These are phyloP conservation scores for Candida tallmaniae DNA, from an alignment of 805 yeast species.

Conservation along the genomic window DNA sequence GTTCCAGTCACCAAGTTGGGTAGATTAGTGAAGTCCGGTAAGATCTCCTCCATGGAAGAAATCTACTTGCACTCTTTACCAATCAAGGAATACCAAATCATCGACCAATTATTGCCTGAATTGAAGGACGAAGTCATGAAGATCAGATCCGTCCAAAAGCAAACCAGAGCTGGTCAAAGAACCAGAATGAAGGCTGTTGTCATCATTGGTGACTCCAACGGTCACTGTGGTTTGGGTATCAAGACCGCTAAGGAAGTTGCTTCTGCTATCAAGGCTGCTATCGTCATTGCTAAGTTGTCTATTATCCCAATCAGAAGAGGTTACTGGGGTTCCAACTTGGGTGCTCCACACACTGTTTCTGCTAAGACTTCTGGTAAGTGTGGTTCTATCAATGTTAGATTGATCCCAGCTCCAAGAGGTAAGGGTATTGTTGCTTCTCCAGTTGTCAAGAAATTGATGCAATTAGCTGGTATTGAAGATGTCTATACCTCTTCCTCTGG, in stretches of 20 bases:
- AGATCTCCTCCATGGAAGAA: slow-evolving; percentile 94
- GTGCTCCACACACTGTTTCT: slow-evolving; percentile 99
- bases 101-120: slow-evolving; percentile 92
- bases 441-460: slow-evolving; percentile 97
- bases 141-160: slow-evolving; percentile 99
- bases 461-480: slow-evolving; percentile 99
- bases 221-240: slow-evolving; percentile 99
- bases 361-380: slow-evolving; percentile 99
- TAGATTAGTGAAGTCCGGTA: slow-evolving; percentile 98
- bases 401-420: slow-evolving; percentile 99
- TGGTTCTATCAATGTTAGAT: slow-evolving; percentile 98
- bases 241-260: slow-evolving; percentile 99
- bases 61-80: slow-evolving; percentile 99
- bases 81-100: slow-evolving; percentile 98
- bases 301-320: slow-evolving; percentile 99
- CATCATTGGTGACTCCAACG: slow-evolving; percentile 98
- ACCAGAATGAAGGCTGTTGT: slow-evolving; percentile 99
- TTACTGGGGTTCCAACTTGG: slow-evolving; percentile 99
- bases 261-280: slow-evolving; percentile 99
- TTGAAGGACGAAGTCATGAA: slow-evolving; percentile 99
- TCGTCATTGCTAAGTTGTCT: slow-evolving; percentile 97
- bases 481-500: slow-evolving; percentile 98
- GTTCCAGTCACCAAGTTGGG: slow-evolving; percentile 99
- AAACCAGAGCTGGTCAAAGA: slow-evolving; percentile 99
- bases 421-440: slow-evolving; percentile 99